Evolutionary conservation across 2,329 filamentous ascomycete species (phyloP).

Genomic region (Cryphonectria carpinicola): DNA sequence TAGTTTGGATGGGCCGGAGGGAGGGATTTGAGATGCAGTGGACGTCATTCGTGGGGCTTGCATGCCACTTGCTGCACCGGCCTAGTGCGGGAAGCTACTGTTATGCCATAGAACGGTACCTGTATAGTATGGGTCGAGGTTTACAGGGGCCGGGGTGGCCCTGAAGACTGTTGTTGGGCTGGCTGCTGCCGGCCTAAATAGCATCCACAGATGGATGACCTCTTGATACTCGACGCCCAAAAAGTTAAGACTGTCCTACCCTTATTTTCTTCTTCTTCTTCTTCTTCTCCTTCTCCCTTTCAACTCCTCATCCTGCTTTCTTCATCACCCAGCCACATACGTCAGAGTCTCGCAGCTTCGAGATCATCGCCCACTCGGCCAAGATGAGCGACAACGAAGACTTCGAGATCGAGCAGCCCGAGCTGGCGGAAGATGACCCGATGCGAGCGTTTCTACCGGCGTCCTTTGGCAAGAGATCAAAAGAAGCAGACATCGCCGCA

Average conservation of each 20-base stretch:
- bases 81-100: neutral
- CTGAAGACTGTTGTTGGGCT: neutral
- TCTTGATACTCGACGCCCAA: neutral
- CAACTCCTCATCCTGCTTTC: neutral
- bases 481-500: conserved; percentile 72
- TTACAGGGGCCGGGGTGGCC: neutral
- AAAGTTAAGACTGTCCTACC: neutral
- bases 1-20: neutral
- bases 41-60: conserved; percentile 29
- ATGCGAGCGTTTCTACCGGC: conserved; percentile 78
- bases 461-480: conserved; percentile 82
- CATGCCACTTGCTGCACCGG: too few species aligned
- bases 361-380: neutral
- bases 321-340: neutral
- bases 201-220: neutral
- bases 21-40: neutral
- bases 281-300: neutral
- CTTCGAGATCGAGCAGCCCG: conserved; percentile 58
- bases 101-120: neutral
- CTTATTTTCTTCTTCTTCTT: neutral
- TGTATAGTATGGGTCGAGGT: neutral
- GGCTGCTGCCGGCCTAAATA: neutral
- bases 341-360: neutral
- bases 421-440: conserved; percentile 65
- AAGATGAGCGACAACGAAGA: conserved; percentile 66